Conservation (phyloP, 2,329 filamentous ascomycete genomes). For the Phaeosphaeria sp. region DNA sequence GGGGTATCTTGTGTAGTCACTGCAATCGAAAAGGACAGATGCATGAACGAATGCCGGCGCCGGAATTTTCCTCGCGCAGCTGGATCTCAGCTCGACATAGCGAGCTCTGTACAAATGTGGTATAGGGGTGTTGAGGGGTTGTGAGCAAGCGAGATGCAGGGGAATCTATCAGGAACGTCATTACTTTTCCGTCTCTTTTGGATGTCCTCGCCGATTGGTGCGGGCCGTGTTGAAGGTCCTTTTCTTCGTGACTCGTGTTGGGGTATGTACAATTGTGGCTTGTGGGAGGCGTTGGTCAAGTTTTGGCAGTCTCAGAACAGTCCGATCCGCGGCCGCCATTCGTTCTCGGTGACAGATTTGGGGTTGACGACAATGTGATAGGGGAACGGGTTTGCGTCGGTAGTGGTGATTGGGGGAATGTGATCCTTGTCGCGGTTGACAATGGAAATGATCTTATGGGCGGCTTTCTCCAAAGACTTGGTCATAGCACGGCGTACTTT, state of each 20-base stretch:
- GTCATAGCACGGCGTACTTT: slow-evolving; percentile 93
- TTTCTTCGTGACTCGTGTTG: slow-evolving; percentile 12
- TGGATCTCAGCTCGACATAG: slow-evolving; percentile 24
- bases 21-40: slow-evolving; percentile 16
- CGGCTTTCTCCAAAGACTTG: slow-evolving; percentile 83
- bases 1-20: slow-evolving; percentile 41
- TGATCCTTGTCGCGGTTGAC: slow-evolving; percentile 92
- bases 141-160: not conserved
- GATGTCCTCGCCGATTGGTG: not conserved
- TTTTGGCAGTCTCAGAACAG: slow-evolving; percentile 27
- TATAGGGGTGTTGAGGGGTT: slow-evolving; percentile 5
- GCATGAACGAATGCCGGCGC: slow-evolving; percentile 5
- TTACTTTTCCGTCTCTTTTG: slow-evolving; percentile 31
- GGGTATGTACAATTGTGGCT: slow-evolving; percentile 28
- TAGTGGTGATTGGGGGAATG: slow-evolving; percentile 94
- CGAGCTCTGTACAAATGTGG: slow-evolving; percentile 33
- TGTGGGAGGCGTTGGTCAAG: not conserved
- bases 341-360: slow-evolving; percentile 65
- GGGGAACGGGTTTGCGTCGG: slow-evolving; percentile 90
- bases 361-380: slow-evolving; percentile 92
- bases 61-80: slow-evolving; percentile 3
- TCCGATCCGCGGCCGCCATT: slow-evolving; percentile 81
- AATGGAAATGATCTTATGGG: slow-evolving; percentile 86
- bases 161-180: not conserved
- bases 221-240: slow-evolving; percentile 34